Evolutionary conservation across 2,329 filamentous ascomycete species (phyloP).

Genomic region (Diplodia seriata): DNA sequence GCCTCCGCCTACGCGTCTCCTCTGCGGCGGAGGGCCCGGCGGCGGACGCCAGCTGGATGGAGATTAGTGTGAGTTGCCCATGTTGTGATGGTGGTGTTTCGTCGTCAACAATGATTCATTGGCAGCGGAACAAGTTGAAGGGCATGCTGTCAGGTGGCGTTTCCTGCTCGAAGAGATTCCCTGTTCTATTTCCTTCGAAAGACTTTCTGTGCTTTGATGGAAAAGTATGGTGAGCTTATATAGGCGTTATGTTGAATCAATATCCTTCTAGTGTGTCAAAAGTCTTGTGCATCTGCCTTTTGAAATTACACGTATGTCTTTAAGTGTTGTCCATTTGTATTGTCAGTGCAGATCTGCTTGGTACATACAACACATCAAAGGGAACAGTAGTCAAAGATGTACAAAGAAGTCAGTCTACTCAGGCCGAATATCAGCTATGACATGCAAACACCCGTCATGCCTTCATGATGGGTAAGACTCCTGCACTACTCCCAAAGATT

Average conservation of each 20-base stretch:
- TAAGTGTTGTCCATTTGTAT: background rate
- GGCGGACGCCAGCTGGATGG: background rate
- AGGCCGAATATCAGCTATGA: background rate
- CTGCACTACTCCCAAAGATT: background rate
- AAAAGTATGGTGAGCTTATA: background rate
- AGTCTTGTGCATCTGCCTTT: background rate
- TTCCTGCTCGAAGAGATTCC: background rate
- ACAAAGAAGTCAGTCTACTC: background rate
- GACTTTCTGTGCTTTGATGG: background rate
- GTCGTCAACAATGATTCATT: background rate
- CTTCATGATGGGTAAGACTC: background rate
- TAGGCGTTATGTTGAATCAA: background rate
- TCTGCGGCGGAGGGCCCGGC: background rate
- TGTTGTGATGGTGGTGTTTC: background rate
- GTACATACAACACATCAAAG: too few relatives aligned
- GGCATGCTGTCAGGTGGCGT: background rate
- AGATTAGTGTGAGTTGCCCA: background rate
- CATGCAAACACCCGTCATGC: background rate
- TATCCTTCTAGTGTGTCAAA: background rate
- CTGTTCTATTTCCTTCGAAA: background rate
- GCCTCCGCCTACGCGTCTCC: background rate
- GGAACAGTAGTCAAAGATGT: background rate
- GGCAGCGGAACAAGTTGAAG: too few relatives aligned
- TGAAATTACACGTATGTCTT: background rate
- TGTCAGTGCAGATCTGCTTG: background rate